A percentile compares a stretch with the other conserved stretches of the same genome.
Conservation (phyloP, 768 basidiomycete species). For the Strobilomyces echinocephalus region DNA sequence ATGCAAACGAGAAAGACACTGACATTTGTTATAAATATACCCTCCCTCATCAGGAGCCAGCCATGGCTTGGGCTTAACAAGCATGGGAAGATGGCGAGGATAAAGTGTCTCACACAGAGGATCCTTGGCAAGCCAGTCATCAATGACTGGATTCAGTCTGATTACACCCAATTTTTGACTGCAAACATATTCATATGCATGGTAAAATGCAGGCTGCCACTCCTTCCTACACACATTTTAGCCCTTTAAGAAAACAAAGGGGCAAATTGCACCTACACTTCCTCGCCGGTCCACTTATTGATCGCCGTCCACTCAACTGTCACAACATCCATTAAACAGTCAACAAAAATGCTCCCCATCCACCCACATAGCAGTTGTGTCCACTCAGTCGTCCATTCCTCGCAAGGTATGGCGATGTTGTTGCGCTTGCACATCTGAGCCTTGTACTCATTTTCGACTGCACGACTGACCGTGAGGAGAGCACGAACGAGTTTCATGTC, state of each 20-base stretch:
- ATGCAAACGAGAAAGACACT: constrained; percentile 19
- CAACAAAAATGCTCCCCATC: constrained; percentile 78
- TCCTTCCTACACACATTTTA: constrained; percentile 48
- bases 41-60: constrained; percentile 69
- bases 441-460: constrained; percentile 89
- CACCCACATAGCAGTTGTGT: constrained; percentile 69
- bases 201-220: constrained; percentile 84
- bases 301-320: constrained; percentile 58
- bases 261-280: constrained; percentile 43
- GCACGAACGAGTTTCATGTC: constrained; percentile 91
- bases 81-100: constrained; percentile 94
- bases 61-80: constrained; percentile 89
- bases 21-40: constrained; percentile 76
- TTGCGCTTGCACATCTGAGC: constrained; percentile 69
- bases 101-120: constrained; percentile 66
- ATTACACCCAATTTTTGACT: constrained; percentile 93
- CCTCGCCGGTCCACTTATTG: constrained; percentile 55
- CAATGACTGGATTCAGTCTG: constrained; percentile 75
- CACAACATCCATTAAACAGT: constrained; percentile 81
- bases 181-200: constrained; percentile 89
- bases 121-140: constrained; percentile 74
- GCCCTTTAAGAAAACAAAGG: not conserved
- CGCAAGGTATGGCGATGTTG: constrained; percentile 51
- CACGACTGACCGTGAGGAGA: constrained; percentile 72
- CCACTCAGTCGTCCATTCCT: constrained; percentile 81